Conservation (phyloP, 371 early-diverging fungal genomes). For the Cokeromyces recurvatus region DNA sequence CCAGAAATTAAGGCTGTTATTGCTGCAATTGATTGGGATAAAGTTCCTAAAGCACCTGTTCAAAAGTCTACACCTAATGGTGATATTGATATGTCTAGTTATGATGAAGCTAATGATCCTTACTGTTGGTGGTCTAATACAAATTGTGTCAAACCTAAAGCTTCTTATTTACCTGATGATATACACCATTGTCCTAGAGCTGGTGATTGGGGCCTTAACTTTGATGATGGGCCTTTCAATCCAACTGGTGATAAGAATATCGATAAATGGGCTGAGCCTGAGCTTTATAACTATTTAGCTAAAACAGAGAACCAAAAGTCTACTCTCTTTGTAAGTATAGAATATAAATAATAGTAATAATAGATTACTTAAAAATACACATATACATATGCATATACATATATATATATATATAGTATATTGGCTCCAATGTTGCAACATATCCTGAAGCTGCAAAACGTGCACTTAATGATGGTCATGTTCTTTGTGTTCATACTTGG, state of each 20-base stretch:
- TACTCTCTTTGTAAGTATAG: slow-evolving; percentile 25
- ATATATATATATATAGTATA: slow-evolving; percentile 17
- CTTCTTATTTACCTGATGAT: slow-evolving; percentile 34
- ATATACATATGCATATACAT: too few relatives aligned
- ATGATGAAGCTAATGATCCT: slow-evolving; percentile 28
- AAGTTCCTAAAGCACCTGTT: slow-evolving; percentile 39
- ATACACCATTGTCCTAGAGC: slow-evolving; percentile 38
- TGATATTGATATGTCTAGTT: slow-evolving; percentile 14
- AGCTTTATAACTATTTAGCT: slow-evolving; percentile 46
- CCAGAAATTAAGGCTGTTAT: slow-evolving; percentile 37
- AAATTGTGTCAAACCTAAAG: slow-evolving; percentile 42
- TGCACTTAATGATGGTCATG: slow-evolving; percentile 44
- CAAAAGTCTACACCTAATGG: slow-evolving; percentile 14
- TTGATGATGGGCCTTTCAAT: slow-evolving; percentile 47
- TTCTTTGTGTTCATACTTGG: slow-evolving; percentile 54
- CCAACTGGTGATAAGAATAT: slow-evolving; percentile 19
- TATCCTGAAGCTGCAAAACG: slow-evolving; percentile 43
- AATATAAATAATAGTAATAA: not conserved
- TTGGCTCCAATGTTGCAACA: slow-evolving; percentile 44
- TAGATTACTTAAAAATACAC: too few relatives aligned
- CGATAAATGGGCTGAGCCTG: slow-evolving; percentile 35
- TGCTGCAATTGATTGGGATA: slow-evolving; percentile 39
- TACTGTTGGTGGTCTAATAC: slow-evolving; percentile 49
- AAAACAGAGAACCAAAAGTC: slow-evolving; percentile 31
- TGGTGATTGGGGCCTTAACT: slow-evolving; percentile 50